Evolutionary conservation across 148 eudicot species (phyloP), one percentile per base, ranked within the genome.

Genomic region (Rhododendron ovatum): DNA sequence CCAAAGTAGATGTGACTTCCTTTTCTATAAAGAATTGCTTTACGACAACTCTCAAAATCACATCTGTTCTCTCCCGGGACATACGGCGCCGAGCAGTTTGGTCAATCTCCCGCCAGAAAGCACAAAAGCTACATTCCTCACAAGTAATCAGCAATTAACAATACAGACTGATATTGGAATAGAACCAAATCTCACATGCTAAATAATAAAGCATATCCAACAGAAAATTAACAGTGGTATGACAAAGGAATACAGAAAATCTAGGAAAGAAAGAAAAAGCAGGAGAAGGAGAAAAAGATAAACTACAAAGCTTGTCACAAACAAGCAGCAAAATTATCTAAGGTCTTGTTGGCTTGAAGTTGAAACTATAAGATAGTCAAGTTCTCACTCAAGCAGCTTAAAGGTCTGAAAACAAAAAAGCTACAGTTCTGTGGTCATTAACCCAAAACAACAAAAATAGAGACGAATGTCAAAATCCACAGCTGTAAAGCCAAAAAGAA

Each of bases 1-100:
- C 99, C 85, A 96, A 87, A 53, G 99, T 96, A 86, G 99, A 96
- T 24, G 99, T 96, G 86, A 96, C 99, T 88, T 96, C 99, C 88
- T 96, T 96, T 87, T 96, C 99, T 88, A 96, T 86, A 87, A 96
- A 96, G 88, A 96, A 96, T 7, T 93, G 93, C 86, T 96, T 96
- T 51, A 95, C 99, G 39, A 95, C 90, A n/a, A 90, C 91, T 92
- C 92, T 95, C 87, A 95, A 84, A 85, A 96, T 92, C 82, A 87
- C 89, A 86, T 95, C 93, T 87, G 93, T 89, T 88, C 90, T 96
- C 91, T 96, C 99, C 88, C 91, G 90, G 24, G 96, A 94, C 99
- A 96, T 94, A 61, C 89, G 90, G 80, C 94, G 95, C 82, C 96
- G 91, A 47, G 95, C 84, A 90, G 75, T 90, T 89, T 89, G 99